Evolutionary conservation across 257 asterid genomes (phyloP).

Genomic region (Echites panduratus): DNA sequence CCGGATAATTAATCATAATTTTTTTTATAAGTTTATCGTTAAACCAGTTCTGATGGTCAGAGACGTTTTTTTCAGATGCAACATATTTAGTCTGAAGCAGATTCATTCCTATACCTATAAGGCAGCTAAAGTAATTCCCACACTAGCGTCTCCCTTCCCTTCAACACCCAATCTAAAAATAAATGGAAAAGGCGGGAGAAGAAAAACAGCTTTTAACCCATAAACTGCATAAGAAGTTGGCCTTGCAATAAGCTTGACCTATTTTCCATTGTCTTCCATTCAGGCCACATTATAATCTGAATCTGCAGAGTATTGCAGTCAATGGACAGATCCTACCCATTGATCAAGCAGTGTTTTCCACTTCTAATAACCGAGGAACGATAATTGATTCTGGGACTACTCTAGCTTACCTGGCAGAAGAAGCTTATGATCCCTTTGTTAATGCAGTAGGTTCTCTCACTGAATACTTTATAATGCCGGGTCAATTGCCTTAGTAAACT

Average conservation of each 20-base stretch:
- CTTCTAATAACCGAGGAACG: slow-evolving; percentile 70
- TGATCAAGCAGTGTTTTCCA: slow-evolving; percentile 63
- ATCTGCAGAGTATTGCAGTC: slow-evolving; percentile 75
- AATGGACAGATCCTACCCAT: slow-evolving; percentile 78
- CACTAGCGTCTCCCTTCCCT: background rate
- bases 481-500: background rate
- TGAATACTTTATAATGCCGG: background rate
- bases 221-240: background rate
- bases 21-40: background rate
- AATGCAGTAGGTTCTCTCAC: slow-evolving; percentile 51
- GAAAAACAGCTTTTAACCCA: background rate
- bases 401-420: slow-evolving; percentile 85
- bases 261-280: slow-evolving; percentile 12
- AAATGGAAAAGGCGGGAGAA: background rate
- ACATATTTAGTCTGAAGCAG: background rate
- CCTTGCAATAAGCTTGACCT: slow-evolving; percentile 2
- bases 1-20: background rate
- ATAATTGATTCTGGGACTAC: slow-evolving; percentile 97
- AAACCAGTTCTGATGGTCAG: background rate
- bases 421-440: slow-evolving; percentile 75
- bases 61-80: background rate
- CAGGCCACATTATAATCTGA: slow-evolving; percentile 94
- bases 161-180: background rate
- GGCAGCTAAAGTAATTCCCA: background rate
- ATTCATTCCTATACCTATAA: background rate